These are phyloP conservation scores for Fusarium sp. DNA, from an alignment of 2,329 filamentous ascomycete genomes.

Conservation along the genomic window DNA sequence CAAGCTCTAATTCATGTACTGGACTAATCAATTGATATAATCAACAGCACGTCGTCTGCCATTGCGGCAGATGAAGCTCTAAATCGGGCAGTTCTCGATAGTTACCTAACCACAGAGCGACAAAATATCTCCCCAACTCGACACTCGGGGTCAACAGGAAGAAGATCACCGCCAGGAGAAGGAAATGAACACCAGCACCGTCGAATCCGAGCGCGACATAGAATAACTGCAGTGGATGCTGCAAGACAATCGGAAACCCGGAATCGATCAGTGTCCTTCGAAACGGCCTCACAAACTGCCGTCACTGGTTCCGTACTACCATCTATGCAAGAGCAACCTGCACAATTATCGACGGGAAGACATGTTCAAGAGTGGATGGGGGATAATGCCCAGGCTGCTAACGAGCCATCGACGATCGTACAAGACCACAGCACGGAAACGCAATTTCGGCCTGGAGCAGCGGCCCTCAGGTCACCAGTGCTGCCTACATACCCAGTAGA, in stretches of 20 bases:
- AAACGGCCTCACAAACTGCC: constrained; percentile 11
- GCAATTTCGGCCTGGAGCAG: constrained; percentile 10
- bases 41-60: constrained; percentile 18
- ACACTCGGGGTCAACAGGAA: constrained; percentile 31
- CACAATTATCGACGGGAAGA: constrained; percentile 14
- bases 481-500: constrained; percentile 28
- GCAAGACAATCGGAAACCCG: constrained; percentile 11
- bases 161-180: constrained; percentile 51
- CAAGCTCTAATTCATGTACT: neutral
- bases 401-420: constrained; percentile 1
- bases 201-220: constrained; percentile 49
- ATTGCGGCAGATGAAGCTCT: constrained; percentile 41
- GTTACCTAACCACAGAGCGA: constrained; percentile 31
- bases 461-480: constrained; percentile 33
- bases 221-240: constrained; percentile 21
- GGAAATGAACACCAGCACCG: constrained; percentile 48
- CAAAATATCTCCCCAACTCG: constrained; percentile 31
- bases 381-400: constrained; percentile 5
- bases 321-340: constrained; percentile 24
- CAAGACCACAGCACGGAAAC: constrained; percentile 9
- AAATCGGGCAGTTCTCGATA: constrained; percentile 30
- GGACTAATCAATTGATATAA: constrained; percentile 22
- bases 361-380: constrained; percentile 17
- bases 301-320: constrained; percentile 9
- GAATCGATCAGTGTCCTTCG: constrained; percentile 3